These are phyloP conservation scores for Dianthus caryophyllus DNA, from an alignment of 148 eudicot genomes.

Conservation along the genomic window DNA sequence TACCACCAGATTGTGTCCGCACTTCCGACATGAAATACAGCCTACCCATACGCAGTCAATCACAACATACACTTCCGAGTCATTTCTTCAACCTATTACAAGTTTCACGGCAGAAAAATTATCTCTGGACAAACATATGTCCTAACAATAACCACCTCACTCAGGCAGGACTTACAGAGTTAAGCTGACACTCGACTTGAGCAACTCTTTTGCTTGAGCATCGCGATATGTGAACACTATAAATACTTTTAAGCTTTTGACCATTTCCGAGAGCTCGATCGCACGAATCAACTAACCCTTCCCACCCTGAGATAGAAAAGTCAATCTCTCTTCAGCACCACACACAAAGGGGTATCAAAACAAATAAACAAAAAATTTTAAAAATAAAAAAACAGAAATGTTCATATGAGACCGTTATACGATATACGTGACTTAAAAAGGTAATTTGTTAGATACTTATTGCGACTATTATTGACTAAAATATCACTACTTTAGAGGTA, in stretches of 20 bases:
- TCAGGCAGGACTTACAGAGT: background rate
- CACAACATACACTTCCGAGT: background rate
- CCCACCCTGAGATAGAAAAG: slow-evolving; percentile 26
- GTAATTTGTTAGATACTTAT: too few species aligned
- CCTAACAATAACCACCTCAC: slow-evolving; percentile 12
- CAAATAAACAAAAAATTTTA: background rate
- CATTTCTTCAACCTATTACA: slow-evolving; percentile 10
- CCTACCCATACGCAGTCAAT: slow-evolving; percentile 8
- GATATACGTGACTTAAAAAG: too few species aligned
- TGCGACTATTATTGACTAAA: too few species aligned
- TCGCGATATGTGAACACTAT: slow-evolving; percentile 7
- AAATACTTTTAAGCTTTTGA: slow-evolving; percentile 3
- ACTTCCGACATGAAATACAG: background rate
- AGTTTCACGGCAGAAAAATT: background rate
- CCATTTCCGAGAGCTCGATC: background rate
- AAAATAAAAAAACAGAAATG: too few species aligned
- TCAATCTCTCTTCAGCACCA: background rate
- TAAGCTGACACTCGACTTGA: background rate
- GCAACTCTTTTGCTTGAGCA: slow-evolving; percentile 14
- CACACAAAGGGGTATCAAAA: background rate
- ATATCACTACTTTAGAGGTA: too few species aligned
- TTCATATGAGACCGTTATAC: too few species aligned
- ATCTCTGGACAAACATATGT: slow-evolving; percentile 5
- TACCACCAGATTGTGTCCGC: slow-evolving; percentile 5
- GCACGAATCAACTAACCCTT: slow-evolving; percentile 23